These are phyloP conservation scores for Penicillium macrosclerotiorum DNA, from an alignment of 495 filamentous ascomycete genomes.

Conservation along the genomic window DNA sequence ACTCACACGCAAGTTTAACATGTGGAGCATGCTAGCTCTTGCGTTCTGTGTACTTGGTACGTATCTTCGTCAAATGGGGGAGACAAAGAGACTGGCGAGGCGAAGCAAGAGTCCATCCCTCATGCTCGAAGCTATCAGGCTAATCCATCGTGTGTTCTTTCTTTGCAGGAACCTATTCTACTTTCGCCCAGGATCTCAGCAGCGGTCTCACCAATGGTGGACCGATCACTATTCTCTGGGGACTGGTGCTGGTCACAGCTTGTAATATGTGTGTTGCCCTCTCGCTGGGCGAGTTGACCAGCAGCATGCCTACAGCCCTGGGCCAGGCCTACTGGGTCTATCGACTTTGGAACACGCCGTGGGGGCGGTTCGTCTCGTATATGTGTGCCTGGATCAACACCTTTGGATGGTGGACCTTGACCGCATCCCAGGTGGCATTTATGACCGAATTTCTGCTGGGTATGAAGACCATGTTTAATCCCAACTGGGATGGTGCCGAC, in stretches of 20 bases:
- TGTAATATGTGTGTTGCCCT: conserved; percentile 50
- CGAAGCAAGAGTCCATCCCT: too few species aligned
- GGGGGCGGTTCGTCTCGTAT: conserved; percentile 44
- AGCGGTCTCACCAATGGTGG: conserved; percentile 48
- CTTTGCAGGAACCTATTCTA: conserved; percentile 40
- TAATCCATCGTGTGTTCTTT: too few species aligned
- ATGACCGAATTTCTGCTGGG: conserved; percentile 50
- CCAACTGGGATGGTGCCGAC: conserved; percentile 35
- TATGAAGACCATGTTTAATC: conserved; percentile 46
- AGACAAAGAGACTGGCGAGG: too few species aligned
- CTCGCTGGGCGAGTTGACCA: conserved; percentile 47
- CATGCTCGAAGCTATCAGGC: too few species aligned
- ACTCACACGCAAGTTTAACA: conserved; percentile 46
- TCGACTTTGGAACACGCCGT: conserved; percentile 36
- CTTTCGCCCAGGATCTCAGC: conserved; percentile 46
- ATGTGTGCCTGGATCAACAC: conserved; percentile 53
- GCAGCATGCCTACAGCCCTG: conserved; percentile 48
- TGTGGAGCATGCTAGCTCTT: conserved; percentile 48
- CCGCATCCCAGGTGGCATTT: conserved; percentile 47
- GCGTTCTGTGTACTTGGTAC: conserved; percentile 46
- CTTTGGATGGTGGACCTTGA: conserved; percentile 51
- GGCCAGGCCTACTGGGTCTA: conserved; percentile 50
- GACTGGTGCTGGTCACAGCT: conserved; percentile 42
- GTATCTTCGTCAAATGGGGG: conserved; percentile 5
- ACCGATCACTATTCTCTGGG: conserved; percentile 50